These are phyloP conservation scores for Flaveria ramosissima DNA, from an alignment of 129 eudicot species.

Conservation along the genomic window DNA sequence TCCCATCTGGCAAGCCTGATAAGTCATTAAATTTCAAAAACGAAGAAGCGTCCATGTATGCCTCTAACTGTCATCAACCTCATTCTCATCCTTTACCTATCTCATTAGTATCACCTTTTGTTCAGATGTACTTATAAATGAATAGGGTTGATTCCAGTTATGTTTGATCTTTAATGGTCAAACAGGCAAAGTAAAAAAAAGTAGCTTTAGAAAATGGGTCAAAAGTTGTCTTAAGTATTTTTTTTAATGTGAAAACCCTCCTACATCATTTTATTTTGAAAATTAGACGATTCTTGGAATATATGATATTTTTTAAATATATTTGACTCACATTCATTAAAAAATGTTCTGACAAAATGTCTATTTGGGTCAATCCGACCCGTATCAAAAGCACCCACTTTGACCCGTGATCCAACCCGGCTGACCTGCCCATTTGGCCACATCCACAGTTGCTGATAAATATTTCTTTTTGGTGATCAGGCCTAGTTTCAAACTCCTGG, in stretches of 20 bases:
- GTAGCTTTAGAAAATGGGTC: background rate
- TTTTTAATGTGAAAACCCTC: conserved; percentile 15
- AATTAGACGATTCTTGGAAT: background rate
- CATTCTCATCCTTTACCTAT: background rate
- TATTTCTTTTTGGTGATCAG: conserved; percentile 40
- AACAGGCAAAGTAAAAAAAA: background rate
- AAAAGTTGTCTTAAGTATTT: conserved; percentile 3
- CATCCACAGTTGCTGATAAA: conserved; percentile 2
- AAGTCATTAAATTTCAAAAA: conserved; percentile 34
- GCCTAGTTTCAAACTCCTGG: conserved; percentile 89
- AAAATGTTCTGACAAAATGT: background rate
- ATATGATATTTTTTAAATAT: background rate
- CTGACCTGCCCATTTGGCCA: conserved; percentile 22
- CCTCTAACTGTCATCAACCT: conserved; percentile 6
- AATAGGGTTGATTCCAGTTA: background rate
- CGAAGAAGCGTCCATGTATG: conserved; percentile 56
- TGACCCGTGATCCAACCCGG: background rate
- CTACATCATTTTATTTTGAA: background rate
- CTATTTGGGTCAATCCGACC: background rate
- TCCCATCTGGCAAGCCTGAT: conserved; percentile 32
- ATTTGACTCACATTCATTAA: background rate
- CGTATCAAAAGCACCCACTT: background rate
- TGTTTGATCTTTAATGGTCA: conserved; percentile 6
- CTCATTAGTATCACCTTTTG: background rate
- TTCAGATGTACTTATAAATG: background rate